A percentile compares a stretch with the other conserved stretches of the same genome.
These are phyloP conservation scores for Linum trigynum DNA, from an alignment of 345 rosid species.

Conservation along the genomic window DNA sequence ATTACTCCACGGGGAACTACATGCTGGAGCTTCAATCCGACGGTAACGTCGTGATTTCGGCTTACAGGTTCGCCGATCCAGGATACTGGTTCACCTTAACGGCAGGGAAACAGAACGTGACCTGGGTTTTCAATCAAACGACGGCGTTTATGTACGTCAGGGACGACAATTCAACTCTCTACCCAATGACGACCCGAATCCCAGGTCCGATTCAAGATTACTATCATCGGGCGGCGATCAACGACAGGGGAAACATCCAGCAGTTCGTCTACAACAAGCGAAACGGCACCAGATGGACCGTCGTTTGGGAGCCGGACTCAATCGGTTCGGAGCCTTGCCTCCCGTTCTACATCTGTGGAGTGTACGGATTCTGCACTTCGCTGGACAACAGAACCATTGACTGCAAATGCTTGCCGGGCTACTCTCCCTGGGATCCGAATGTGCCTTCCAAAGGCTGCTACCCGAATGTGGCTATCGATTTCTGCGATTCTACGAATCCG, in stretches of 20 bases:
- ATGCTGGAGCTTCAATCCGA: conserved; percentile 26
- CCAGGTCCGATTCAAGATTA: conserved; percentile 22
- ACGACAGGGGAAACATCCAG: conserved; percentile 22
- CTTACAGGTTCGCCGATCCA: conserved; percentile 24
- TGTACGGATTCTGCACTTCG: conserved; percentile 29
- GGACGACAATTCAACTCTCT: conserved; percentile 1
- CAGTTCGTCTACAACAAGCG: conserved; percentile 18
- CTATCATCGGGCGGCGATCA: conserved; percentile 20
- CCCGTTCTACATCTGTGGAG: conserved; percentile 19
- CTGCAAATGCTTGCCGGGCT: conserved; percentile 24
- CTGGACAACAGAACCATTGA: conserved; percentile 8
- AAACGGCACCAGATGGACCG: conserved; percentile 16
- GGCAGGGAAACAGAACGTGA: conserved; percentile 3
- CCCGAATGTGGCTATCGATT: conserved; percentile 21
- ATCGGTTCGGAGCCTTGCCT: conserved; percentile 19
- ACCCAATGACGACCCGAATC: conserved; percentile 5
- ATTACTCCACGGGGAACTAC: conserved; percentile 24
- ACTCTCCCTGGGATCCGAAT: conserved; percentile 22
- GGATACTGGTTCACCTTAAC: conserved; percentile 21
- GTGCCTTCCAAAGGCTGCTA: conserved; percentile 31
- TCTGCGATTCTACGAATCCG: conserved; percentile 17
- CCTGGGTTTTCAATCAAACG: conserved; percentile 18
- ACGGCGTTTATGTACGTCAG: conserved; percentile 16
- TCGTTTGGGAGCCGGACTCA: conserved; percentile 18
- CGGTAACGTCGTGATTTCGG: conserved; percentile 25